A percentile compares a stretch with the other conserved stretches of the same genome.
phyloP scores from a whole-genome alignment of 176 grass and related monocot genomes.

The Lolium perenne region DNA sequence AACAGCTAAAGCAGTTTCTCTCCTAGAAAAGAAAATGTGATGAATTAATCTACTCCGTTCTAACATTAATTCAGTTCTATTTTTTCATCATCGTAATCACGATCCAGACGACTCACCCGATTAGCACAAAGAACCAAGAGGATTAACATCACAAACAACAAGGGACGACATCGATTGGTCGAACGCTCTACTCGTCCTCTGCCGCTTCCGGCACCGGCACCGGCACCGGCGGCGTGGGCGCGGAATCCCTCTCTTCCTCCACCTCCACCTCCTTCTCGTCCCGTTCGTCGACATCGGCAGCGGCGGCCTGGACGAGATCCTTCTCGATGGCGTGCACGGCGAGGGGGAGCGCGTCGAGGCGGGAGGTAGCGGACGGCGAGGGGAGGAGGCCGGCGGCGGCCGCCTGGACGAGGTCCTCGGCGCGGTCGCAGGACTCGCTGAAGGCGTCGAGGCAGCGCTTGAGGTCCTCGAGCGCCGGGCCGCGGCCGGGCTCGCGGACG shows the following conservation, averaged over 20 bases:
- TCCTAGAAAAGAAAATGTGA: neutral
- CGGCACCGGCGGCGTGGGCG: neutral
- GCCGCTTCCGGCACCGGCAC: neutral
- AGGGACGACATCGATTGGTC: neutral
- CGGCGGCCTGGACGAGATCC: neutral
- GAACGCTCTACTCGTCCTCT: neutral
- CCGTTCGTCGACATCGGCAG: neutral
- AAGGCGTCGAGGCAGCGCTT: slow-evolving; percentile 19
- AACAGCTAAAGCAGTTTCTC: neutral
- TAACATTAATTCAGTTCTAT: neutral
- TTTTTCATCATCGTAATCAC: neutral
- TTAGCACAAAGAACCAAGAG: neutral
- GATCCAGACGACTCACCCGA: neutral
- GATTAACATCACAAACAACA: neutral
- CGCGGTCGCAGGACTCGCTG: slow-evolving; percentile 5
- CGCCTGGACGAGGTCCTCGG: slow-evolving; percentile 17
- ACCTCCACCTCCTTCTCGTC: neutral
- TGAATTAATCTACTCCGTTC: neutral
- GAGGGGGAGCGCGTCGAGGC: neutral
- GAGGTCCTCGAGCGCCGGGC: neutral
- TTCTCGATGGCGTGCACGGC: neutral
- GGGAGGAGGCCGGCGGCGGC: neutral
- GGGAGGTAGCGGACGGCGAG: neutral
- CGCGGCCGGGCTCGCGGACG: neutral
- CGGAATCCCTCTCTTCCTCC: neutral